Base-by-base conservation (phyloP, 2,329 filamentous ascomycete genomes). In the Alternaria sp. region DNA sequence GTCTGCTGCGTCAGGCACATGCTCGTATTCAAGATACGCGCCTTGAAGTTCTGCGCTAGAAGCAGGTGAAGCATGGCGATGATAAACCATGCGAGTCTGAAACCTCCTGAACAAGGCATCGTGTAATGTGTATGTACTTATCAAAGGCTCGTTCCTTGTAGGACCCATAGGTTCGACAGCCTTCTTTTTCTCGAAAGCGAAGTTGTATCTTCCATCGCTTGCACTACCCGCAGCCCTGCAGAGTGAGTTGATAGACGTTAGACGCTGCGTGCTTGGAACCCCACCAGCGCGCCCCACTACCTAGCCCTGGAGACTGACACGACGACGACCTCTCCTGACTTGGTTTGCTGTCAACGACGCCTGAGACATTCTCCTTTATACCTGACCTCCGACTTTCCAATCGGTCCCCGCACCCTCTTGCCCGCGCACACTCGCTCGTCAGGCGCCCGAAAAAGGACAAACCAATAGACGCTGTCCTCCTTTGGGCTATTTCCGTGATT, bases 391-490 rank as follows among this genome's bases (percentile, higher is more conserved):
- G 47, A 36, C 56, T 36, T 44, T 66, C 66, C 54, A 61, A 70
- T 73, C 70, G 68, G 67, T 67, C 63, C 60, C 61, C 67, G 65
- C 51, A 56, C 61, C 61, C 28, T 54, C 51, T 42, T 54, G 48
- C 53, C 54, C 57, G 62, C 56, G 62, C 54, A 59, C 55, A 59
- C 57, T 64, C 61, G 55, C 56, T 30, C 62, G 61, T 54, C 65
- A 65, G 36, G 57, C 54, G 62, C 63, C 69, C 71, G 69, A 51
- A 74, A 75, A 67, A 61, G 66, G 71, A 68, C 67, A 75, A 75
- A 67, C 72, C 75, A 77, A 77, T 78, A 79, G 69, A 76, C 74
- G 75, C 75, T 72, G 75, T 74, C 72, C 73, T 75, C 66, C 69
- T 75, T 65, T 61, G 62, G 63, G 67, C 63, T 65, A 57, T 65